A percentile compares a stretch with the other conserved stretches of the same genome.
Evolutionary conservation across 352 stramenopile genomes (phyloP).

Genomic region (Phytophthora vignae): DNA sequence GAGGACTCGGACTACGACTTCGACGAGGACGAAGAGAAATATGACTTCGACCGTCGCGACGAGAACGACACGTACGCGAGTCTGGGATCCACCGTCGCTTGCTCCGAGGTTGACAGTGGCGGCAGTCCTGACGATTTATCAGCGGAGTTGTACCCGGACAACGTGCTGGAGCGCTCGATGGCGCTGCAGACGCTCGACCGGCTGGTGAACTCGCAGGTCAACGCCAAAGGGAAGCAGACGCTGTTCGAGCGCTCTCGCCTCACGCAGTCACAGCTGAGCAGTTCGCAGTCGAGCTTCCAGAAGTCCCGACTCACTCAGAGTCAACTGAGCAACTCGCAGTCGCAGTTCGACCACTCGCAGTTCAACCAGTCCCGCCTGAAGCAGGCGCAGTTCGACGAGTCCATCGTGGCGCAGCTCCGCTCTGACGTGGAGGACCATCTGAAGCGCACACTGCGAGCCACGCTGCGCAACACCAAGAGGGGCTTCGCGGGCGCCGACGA

Average conservation of each 20-base stretch:
- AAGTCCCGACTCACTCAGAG: constrained; percentile 9
- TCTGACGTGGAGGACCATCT: constrained; percentile 42
- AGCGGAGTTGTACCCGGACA: constrained; percentile 26
- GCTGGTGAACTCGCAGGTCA: constrained; percentile 31
- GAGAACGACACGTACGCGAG: constrained; percentile 37
- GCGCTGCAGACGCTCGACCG: constrained; percentile 38
- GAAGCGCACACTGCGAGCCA: constrained; percentile 33
- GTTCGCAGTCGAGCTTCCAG: constrained; percentile 5
- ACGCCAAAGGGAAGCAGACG: constrained; percentile 5
- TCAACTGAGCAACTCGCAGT: constrained; percentile 2
- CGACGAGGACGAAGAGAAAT: constrained; percentile 22
- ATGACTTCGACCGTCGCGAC: constrained; percentile 19
- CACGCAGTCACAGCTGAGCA: constrained; percentile 27
- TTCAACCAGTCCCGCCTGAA: constrained; percentile 30
- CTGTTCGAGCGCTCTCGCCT: constrained; percentile 34
- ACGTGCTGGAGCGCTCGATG: constrained; percentile 35
- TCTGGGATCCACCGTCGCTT: constrained; percentile 30
- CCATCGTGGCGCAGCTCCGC: constrained; percentile 35
- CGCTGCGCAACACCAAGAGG: constrained; percentile 24
- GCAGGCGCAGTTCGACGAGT: constrained; percentile 31
- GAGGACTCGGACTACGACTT: constrained; percentile 32
- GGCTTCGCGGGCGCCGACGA: constrained; percentile 32
- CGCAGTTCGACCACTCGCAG: constrained; percentile 9
- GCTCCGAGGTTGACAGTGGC: constrained; percentile 36
- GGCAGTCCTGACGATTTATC: constrained; percentile 33